Evolutionary conservation across 2,329 filamentous ascomycete genomes (phyloP).

Genomic region (Arthrocladium fulminans): DNA sequence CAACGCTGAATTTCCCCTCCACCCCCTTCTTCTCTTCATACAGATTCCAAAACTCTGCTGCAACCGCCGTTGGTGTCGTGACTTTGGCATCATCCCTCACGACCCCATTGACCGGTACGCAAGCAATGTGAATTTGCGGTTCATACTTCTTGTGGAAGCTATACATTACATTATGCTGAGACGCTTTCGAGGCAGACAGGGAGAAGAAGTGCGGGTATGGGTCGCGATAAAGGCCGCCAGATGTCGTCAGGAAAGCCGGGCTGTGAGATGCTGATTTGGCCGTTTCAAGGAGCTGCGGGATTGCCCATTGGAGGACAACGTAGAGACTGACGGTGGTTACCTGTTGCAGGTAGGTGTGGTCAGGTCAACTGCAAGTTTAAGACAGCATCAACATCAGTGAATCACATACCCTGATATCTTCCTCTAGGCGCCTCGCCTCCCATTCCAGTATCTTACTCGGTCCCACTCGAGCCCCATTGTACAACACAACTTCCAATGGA

Average conservation of each 20-base stretch:
- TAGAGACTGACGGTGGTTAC: constrained; percentile 1
- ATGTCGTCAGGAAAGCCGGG: not conserved
- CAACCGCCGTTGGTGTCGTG: not conserved
- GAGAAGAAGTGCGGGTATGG: constrained; percentile 1
- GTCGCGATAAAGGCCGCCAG: not conserved
- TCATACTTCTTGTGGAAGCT: constrained; percentile 5
- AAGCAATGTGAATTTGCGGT: constrained; percentile 2
- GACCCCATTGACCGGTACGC: not conserved
- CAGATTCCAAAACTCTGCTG: constrained; percentile 4
- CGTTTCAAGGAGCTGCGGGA: not conserved
- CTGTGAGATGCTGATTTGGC: not conserved
- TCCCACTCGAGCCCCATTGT: not conserved
- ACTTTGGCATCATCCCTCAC: constrained; percentile 5
- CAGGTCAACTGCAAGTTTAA: not conserved
- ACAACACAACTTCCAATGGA: constrained; percentile 2
- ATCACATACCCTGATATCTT: constrained; percentile 2
- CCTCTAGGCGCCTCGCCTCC: constrained; percentile 1
- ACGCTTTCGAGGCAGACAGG: not conserved
- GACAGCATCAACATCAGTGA: not conserved
- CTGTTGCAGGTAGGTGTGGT: not conserved
- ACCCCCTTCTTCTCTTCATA: not conserved
- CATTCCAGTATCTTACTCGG: constrained; percentile 2
- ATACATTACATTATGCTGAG: constrained; percentile 1
- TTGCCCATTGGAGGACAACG: constrained; percentile 1
- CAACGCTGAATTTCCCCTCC: not conserved